Evolutionary conservation across 1,284 basidiomycete species (phyloP), one percentile per base, ranked within the genome.

Genomic region (Salmacisia buchloeana): DNA sequence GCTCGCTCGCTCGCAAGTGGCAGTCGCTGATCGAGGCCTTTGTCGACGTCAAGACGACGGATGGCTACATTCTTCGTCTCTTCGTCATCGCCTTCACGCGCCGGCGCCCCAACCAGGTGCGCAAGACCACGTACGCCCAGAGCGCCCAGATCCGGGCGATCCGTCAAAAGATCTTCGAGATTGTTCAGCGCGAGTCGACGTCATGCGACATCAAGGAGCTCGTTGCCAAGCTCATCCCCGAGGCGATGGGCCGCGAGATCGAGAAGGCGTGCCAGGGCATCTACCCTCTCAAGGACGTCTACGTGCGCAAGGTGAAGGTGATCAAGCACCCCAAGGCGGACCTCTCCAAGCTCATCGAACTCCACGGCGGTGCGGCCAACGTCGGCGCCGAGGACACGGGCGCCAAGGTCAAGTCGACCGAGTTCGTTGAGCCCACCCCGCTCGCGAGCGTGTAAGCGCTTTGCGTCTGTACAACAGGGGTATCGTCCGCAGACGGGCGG

Each of bases 21-120:
- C 96, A 98, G 84, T 88, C 93, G 41, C 89, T 98, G 80, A 94
- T 99, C 80, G 94, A 99, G 85, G 94, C 94, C 61, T 90, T 94
- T 82, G 91, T 97, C 82, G 96, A 99, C 81, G 92, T 99, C 80
- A 94, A 93, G 85, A 99, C 96, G 71, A 96, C 94, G 74, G 96
- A 99, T 83, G 96, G 96, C 66, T 99, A 99, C 87, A 90, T 97
- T 80, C 86, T 99, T 83, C 92, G 96, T 70, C 90, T 99, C 71
- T 99, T 99, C 83, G 90, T 93, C 75, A 98, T 99, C 77, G 96
- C 89, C 79, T 98, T 98, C 88, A 98, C 96, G 80, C 94, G 94
- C 85, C 90, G 92, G 76, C 89, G 94, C 75, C 91, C 89, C 80
- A 87, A 90, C 81, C 96, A 98, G 84, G 94, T 98, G 80, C 90